Percentiles rank a stretch among this genome's conserved stretches.
These are phyloP conservation scores for Tolypocladium endophyticum DNA, from an alignment of 2,329 filamentous ascomycete genomes.

Conservation along the genomic window DNA sequence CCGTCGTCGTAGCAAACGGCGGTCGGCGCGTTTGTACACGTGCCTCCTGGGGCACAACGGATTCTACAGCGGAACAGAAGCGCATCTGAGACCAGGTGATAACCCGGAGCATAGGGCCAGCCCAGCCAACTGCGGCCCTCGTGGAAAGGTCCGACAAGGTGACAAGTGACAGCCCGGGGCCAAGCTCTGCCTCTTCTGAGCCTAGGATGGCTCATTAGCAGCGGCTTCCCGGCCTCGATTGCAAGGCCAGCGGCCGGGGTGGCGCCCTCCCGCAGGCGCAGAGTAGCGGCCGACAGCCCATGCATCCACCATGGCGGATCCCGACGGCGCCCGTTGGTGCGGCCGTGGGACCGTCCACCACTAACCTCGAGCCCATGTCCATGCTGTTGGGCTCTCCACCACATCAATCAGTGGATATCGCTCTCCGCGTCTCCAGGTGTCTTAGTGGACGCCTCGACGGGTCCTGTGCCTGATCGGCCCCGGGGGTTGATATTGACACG, in stretches of 20 bases:
- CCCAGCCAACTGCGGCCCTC: background rate
- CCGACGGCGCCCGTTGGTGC: background rate
- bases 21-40: background rate
- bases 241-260: background rate
- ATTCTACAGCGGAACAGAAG: background rate
- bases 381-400: background rate
- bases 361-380: background rate
- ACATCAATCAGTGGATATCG: background rate
- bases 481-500: background rate
- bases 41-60: background rate
- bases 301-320: background rate
- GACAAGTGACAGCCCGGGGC: background rate
- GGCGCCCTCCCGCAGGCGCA: background rate
- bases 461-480: background rate
- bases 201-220: background rate
- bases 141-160: background rate
- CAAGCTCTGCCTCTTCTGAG: background rate
- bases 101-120: background rate
- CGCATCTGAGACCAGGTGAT: background rate
- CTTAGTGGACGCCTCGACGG: background rate
- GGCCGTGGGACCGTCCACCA: background rate
- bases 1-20: background rate
- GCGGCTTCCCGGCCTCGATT: background rate
- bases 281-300: background rate
- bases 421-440: background rate